phyloP scores from a whole-genome alignment of 352 stramenopile species.

The Phytophthora kernoviae region DNA sequence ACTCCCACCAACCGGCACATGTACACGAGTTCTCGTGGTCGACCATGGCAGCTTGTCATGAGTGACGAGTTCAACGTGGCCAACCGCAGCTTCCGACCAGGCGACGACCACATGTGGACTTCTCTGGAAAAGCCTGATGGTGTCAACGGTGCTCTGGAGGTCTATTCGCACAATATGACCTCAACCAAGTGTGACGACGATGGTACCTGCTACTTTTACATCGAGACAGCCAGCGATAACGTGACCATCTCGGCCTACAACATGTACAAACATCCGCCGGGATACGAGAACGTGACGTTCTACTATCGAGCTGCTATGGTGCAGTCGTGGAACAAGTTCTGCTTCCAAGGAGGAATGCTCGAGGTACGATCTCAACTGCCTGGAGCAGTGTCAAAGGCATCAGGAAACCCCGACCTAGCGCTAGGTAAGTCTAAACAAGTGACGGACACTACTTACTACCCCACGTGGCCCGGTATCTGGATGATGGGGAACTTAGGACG shows the following conservation, averaged over 20 bases:
- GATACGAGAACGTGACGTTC: constrained; percentile 52
- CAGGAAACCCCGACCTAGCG: constrained; percentile 51
- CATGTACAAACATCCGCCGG: constrained; percentile 51
- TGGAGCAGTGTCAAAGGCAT: constrained; percentile 60
- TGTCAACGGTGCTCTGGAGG: constrained; percentile 88
- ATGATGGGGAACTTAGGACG: constrained; percentile 96
- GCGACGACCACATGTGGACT: constrained; percentile 95
- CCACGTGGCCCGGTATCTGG: constrained; percentile 96
- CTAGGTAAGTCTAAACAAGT: constrained; percentile 54
- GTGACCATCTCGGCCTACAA: constrained; percentile 60
- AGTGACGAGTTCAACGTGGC: constrained; percentile 95
- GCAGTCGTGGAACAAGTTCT: constrained; percentile 95
- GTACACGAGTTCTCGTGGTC: constrained; percentile 55
- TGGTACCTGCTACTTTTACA: constrained; percentile 56
- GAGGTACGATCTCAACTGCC: constrained; percentile 92
- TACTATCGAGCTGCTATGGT: constrained; percentile 85
- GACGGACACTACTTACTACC: constrained; percentile 70
- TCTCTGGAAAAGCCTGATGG: constrained; percentile 94
- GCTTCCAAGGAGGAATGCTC: constrained; percentile 93
- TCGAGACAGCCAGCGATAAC: constrained; percentile 42
- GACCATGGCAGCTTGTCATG: constrained; percentile 81
- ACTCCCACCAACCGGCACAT: constrained; percentile 38
- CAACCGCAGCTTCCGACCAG: constrained; percentile 89
- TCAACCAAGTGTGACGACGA: constrained; percentile 50
- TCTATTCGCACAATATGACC: constrained; percentile 89